Base-by-base conservation (phyloP, 768 basidiomycete genomes). In the Boletus rex-veris region DNA sequence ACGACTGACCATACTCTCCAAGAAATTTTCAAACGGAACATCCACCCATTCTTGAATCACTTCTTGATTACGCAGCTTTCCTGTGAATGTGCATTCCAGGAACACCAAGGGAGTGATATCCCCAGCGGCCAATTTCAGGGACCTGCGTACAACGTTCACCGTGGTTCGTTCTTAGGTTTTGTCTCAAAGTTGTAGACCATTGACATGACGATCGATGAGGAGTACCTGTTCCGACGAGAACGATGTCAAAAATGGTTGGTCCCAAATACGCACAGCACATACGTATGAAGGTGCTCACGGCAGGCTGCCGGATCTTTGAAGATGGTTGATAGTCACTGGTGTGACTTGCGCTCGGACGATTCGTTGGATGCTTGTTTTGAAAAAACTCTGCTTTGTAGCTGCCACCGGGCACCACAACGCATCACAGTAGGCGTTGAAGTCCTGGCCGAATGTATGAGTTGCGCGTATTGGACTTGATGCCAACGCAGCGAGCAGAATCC, bases 341-440 rank as follows among this genome's bases (percentile, higher is more conserved):
- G 63, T 7, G 58, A 58, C 55, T 72, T 71, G 43, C 61, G 58
- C 15, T 58, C 3, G 68, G 65, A 40, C 61, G 26, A 26, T 26
- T 26, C 26, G 1, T 26, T 26, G 26, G 26, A 26, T 26, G 6
- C 26, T 38, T 75, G 71, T 39, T 26, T 1, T 8, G 8, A 74
- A 31, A 69, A 68, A 5, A 74, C 52, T 35, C 68, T 63, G 51
- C 74, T 58, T 36, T 74, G 70, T 24, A 46, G 41, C 14, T 72
- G 67, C 76, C 75, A 77, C 46, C 62, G 61, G 15, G 66, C 61
- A 8, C 74, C 73, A 52, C 76, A 75, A n/a, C 42, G 61, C 60
- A 73, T 65, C 12, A 45, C 14, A 26, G 26, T 8, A 26, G 1
- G 67, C 63, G 44, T 69, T 66, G 54, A 73, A 74, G 63, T 65